phyloP scores from a whole-genome alignment of 1,139 yeast species.

The Lizanozyma gosingica region DNA sequence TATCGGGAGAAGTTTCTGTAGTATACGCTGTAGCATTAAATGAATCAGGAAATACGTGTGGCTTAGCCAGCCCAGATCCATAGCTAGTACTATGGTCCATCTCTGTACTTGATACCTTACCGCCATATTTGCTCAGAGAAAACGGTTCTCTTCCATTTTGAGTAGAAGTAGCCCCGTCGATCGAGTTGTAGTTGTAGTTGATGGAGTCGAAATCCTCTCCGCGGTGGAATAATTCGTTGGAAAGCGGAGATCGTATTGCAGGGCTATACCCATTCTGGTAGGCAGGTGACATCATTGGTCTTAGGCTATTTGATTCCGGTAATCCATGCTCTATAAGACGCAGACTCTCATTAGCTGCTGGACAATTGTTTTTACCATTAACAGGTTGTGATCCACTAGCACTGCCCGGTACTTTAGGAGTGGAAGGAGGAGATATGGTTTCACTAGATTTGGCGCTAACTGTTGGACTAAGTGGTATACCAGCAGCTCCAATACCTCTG shows the following conservation, averaged over 20 bases:
- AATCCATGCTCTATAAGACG: not conserved
- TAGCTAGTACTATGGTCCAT: not conserved
- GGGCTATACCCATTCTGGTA: not conserved
- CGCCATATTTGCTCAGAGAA: not conserved
- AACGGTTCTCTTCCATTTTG: not conserved
- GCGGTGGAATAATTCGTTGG: not conserved
- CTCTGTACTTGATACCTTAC: not conserved
- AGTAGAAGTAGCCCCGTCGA: not conserved
- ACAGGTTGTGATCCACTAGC: too few relatives aligned
- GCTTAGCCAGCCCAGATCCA: not conserved
- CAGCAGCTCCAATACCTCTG: not conserved
- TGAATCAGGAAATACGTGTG: not conserved
- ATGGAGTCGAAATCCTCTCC: not conserved
- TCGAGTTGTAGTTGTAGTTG: not conserved
- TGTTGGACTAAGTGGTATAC: not conserved
- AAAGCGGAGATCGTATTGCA: not conserved
- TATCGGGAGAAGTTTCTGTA: not conserved
- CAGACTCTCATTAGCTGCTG: not conserved
- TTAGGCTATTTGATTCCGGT: not conserved
- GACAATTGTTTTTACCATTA: too few relatives aligned
- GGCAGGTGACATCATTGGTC: not conserved
- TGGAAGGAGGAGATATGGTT: not conserved
- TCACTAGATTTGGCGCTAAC: not conserved
- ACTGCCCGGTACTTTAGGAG: not conserved
- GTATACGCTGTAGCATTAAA: not conserved